A percentile compares a stretch with the other conserved stretches of the same genome.
Evolutionary conservation across 768 basidiomycete species (phyloP).

Genomic region (Leccinum broughii): DNA sequence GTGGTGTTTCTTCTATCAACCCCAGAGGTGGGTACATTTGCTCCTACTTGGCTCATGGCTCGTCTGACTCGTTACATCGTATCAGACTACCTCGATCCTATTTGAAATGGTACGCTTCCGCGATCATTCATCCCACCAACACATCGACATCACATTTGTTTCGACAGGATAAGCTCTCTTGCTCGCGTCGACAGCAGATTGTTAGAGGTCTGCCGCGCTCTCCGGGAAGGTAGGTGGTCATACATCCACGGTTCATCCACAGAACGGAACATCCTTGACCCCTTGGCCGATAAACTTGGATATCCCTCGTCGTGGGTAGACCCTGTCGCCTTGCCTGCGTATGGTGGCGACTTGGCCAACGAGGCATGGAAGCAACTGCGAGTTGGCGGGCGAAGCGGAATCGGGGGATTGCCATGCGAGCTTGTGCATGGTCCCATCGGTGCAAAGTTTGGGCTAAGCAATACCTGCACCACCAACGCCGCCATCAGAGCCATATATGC

Average conservation of each 20-base stretch:
- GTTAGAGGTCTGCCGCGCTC: constrained; percentile 49
- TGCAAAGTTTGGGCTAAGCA: constrained; percentile 44
- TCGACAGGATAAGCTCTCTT: constrained; percentile 59
- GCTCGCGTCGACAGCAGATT: constrained; percentile 68
- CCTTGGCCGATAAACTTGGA: constrained; percentile 56
- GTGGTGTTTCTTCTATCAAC: constrained; percentile 87
- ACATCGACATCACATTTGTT: not conserved
- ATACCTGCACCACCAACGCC: constrained; percentile 63
- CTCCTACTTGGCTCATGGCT: not conserved
- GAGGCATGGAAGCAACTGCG: constrained; percentile 57
- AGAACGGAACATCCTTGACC: constrained; percentile 42
- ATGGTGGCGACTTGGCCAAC: constrained; percentile 55
- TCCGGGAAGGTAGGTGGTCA: constrained; percentile 59
- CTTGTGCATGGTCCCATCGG: constrained; percentile 65
- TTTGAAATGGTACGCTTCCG: constrained; percentile 56
- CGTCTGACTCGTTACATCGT: constrained; percentile 10
- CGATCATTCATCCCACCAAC: not conserved
- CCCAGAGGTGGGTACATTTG: constrained; percentile 50
- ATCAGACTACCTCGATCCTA: constrained; percentile 43
- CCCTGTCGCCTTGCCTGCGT: constrained; percentile 56
- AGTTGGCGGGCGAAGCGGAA: constrained; percentile 47
- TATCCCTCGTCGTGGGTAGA: constrained; percentile 65
- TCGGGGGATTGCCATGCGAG: constrained; percentile 79
- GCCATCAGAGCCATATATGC: constrained; percentile 52
- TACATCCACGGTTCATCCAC: constrained; percentile 48